Evolutionary conservation across 306 rosid species (phyloP), one percentile per base, ranked within the genome.

Genomic region (Rubus idaeus): DNA sequence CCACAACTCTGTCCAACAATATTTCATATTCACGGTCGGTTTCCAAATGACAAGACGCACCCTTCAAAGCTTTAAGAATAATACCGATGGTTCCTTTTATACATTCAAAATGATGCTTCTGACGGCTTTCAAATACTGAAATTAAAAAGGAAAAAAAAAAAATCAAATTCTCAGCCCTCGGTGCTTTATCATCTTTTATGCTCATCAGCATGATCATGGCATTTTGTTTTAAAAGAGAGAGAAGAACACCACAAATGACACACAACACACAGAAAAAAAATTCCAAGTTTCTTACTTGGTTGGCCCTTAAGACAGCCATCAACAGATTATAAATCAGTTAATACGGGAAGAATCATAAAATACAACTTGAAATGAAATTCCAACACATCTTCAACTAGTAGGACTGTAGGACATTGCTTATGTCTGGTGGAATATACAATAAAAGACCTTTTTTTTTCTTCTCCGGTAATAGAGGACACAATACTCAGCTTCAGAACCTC

Each of bases 61-160:
- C 79, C 84, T 89, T 85, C 82, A 94, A 79, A 73, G 86, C 91
- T 81, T 84, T 83, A 74, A 94, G 90, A 75, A 88, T 84, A 74
- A 90, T 72, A 16, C 94, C 96, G 82, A 86, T 58, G 35, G 87
- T 88, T 55, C 41, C 89, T 81, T 86, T 91, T 71, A 85, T 81
- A 81, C 89, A 96, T 86, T 90, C 91, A 80, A 82, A 94, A 61
- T 88, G 93, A 83, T 84, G 97, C 89, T 88, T 91, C 78, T 51
- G 84, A 79, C 89, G 87, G 81, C 87, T 86, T 56, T 77, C 42
- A 76, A 94, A 63, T 69, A 86, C 98, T 94, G 93, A 77, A 88
- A 87, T 78, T 46, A 71, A 35, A 83, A 76, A 64, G 66, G 71
- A 61, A 68, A 58, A 76, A 71, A 60, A 4, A 73, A n/a, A n/a